Conservation (phyloP, 2,329 filamentous ascomycete species). For the Botrytis pseudocinerea region DNA sequence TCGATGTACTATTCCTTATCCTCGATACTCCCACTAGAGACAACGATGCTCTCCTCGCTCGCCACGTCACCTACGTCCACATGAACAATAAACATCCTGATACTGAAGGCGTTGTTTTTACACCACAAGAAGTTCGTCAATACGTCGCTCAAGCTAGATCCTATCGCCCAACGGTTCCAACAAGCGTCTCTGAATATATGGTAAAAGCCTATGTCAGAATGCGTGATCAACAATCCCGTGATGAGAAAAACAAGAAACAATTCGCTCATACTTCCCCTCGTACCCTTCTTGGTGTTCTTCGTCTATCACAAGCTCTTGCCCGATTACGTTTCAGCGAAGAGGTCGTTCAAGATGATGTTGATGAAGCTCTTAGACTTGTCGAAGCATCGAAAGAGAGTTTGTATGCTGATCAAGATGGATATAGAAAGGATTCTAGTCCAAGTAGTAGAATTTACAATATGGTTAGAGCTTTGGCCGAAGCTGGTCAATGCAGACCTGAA, state of each 20-base stretch:
- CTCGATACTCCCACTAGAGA: constrained; percentile 92
- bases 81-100: constrained; percentile 96
- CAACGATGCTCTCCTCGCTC: constrained; percentile 86
- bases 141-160: constrained; percentile 92
- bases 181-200: constrained; percentile 89
- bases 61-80: constrained; percentile 94
- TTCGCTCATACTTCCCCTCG: constrained; percentile 93
- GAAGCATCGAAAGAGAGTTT: constrained; percentile 93
- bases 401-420: constrained; percentile 65
- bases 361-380: constrained; percentile 86
- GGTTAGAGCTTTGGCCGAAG: constrained; percentile 83
- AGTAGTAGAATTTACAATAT: constrained; percentile 94
- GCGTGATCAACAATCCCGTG: constrained; percentile 86
- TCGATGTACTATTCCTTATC: constrained; percentile 95
- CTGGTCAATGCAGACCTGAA: constrained; percentile 59
- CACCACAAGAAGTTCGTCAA: constrained; percentile 88
- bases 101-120: constrained; percentile 74
- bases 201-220: constrained; percentile 95
- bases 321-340: constrained; percentile 83
- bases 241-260: constrained; percentile 86
- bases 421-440: constrained; percentile 70
- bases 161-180: constrained; percentile 83
- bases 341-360: constrained; percentile 89
- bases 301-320: constrained; percentile 89
- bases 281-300: constrained; percentile 88